Base-by-base conservation (phyloP, 768 basidiomycete genomes). In the Boletus speciosus region DNA sequence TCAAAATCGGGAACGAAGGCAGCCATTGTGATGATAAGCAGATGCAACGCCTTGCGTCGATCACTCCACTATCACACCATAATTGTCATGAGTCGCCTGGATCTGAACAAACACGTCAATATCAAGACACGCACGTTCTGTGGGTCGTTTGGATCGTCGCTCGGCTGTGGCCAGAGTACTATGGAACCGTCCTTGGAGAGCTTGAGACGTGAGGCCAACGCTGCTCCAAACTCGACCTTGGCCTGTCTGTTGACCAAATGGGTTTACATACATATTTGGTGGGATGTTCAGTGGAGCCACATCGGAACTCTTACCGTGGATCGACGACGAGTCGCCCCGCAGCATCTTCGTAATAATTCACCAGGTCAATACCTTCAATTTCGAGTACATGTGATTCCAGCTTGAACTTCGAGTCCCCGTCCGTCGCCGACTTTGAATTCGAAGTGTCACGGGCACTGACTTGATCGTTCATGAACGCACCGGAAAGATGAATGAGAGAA, bases 291-390 rank as follows among this genome's bases (percentile, higher is more conserved):
- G 9, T 7, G 29, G n/a, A 23, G 8, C 9, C 9, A 7, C 5
- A 19, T 5, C 3, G 10, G 8, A 21, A 32, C 32, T 75, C 81
- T 21, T 54, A 83, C 84, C 74, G 69, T 12, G 84, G 83, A 65
- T 86, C 83, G 12, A 86, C 71, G 47, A 86, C 80, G 39, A 86
- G 69, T 19, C 84, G 74, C 10, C 84, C 85, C 1, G 81, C 82
- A 55, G 73, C 71, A 11, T 74, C 65, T 56, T 85, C 83, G 45
- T 85, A 82, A 54, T 80, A 82, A 0, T 65, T 50, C 23, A 64
- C 48, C 36, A 77, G 55, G 54, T 78, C 73, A 11, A 78, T 45
- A 5, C 66, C 66, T 23, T 52, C 44, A 5, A 4, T 25, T 1
- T 31, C 47, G 3, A 8, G 6, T 1, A 5, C 27, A 7, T 3